Conservation (phyloP, 805 yeast genomes). For the Cyberlindnera galapagoensis region DNA sequence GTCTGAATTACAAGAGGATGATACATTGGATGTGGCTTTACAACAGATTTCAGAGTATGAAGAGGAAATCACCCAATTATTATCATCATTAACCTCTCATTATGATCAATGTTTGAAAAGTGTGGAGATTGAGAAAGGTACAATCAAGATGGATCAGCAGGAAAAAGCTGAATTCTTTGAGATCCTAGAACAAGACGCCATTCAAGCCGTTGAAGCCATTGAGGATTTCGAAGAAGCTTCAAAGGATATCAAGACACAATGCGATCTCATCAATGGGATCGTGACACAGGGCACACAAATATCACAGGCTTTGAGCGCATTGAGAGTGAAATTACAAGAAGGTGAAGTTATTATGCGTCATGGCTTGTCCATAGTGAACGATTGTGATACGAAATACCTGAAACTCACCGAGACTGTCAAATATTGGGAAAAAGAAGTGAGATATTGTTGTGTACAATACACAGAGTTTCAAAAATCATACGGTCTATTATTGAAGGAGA, state of each 20-base stretch:
- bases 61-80: constrained; percentile 59
- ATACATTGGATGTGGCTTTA: constrained; percentile 9
- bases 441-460: constrained; percentile 43
- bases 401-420: too few species aligned
- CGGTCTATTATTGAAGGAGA: constrained; percentile 43
- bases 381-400: too few species aligned
- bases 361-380: too few species aligned
- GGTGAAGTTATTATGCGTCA: too few species aligned
- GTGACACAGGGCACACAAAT: too few species aligned
- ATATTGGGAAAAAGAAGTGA: too few species aligned
- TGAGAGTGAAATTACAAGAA: too few species aligned
- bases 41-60: constrained; percentile 35
- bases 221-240: constrained; percentile 33
- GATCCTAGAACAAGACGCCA: constrained; percentile 45
- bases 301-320: too few species aligned
- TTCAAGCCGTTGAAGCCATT: constrained; percentile 52
- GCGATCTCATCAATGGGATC: constrained; percentile 2
- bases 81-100: constrained; percentile 72
- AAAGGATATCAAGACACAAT: constrained; percentile 1
- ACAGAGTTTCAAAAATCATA: constrained; percentile 46
- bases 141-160: constrained; percentile 20
- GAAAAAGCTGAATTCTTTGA: constrained; percentile 35
- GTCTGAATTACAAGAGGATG: constrained; percentile 1
- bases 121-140: constrained; percentile 27
- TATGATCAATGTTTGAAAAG: constrained; percentile 71